Conservation (phyloP, 371 early-diverging fungal species). For the Lichtheimia hyalospora region DNA sequence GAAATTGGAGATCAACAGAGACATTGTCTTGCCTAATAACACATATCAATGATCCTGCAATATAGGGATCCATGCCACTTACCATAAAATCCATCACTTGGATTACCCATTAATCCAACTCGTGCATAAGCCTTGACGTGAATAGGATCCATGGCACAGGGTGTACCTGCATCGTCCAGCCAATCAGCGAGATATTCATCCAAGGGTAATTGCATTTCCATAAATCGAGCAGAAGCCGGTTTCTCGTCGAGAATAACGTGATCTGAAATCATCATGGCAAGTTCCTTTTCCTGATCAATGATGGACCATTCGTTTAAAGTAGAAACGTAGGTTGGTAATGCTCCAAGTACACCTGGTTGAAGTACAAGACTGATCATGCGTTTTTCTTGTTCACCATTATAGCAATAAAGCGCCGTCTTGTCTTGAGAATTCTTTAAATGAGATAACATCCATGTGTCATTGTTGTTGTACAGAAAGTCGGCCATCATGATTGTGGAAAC, state of each 20-base stretch:
- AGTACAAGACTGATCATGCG: not conserved
- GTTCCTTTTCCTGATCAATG: not conserved
- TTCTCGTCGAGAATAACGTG: not conserved
- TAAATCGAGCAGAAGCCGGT: not conserved
- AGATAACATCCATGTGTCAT: not conserved
- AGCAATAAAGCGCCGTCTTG: not conserved
- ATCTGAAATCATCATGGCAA: not conserved
- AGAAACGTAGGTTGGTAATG: not conserved
- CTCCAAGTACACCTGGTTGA: not conserved
- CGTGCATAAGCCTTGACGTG: constrained; percentile 57
- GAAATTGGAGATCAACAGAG: constrained; percentile 65
- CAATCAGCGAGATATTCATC: constrained; percentile 12
- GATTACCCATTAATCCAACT: constrained; percentile 74
- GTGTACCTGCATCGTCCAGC: constrained; percentile 9
- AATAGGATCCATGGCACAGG: constrained; percentile 26
- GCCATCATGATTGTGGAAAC: constrained; percentile 25
- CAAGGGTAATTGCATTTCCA: constrained; percentile 1
- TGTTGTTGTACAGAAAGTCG: constrained; percentile 27
- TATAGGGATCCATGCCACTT: constrained; percentile 1
- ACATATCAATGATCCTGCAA: not conserved
- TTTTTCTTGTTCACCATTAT: not conserved
- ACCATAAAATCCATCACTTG: constrained; percentile 72
- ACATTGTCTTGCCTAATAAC: constrained; percentile 54
- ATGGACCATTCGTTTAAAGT: not conserved
- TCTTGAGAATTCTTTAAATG: not conserved